phyloP scores from a whole-genome alignment of 305 asterid species.

The Euphrasia arctica region DNA sequence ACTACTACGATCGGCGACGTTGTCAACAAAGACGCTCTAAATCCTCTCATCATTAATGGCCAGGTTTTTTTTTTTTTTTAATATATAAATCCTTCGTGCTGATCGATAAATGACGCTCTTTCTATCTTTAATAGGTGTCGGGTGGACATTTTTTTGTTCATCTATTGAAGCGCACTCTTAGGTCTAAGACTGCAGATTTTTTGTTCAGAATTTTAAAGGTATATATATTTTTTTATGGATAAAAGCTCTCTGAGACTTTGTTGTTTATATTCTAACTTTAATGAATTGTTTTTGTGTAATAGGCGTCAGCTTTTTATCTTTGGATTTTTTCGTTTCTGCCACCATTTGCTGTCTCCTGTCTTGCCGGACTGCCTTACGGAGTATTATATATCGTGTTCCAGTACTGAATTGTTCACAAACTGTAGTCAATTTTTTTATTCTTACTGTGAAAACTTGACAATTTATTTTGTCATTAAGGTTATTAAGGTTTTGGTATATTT shows the following conservation, averaged over 20 bases:
- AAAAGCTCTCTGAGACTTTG: neutral
- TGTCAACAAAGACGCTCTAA: no score
- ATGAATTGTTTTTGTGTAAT: slow-evolving; percentile 27
- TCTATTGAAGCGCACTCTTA: slow-evolving; percentile 39
- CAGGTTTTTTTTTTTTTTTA: no score
- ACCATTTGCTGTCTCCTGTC: slow-evolving; percentile 83
- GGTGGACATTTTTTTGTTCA: slow-evolving; percentile 91
- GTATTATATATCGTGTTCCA: no score
- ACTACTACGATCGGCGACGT: no score
- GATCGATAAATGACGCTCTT: no score
- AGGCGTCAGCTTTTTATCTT: slow-evolving; percentile 81
- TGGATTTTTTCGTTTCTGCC: slow-evolving; percentile 91
- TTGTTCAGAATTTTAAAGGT: slow-evolving; percentile 19
- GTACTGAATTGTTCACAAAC: no score
- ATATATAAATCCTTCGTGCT: no score
- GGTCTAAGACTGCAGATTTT: slow-evolving; percentile 63
- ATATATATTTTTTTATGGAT: neutral
- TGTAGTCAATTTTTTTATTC: no score
- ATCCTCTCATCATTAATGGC: no score
- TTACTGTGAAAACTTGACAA: no score
- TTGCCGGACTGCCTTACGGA: slow-evolving; percentile 7
- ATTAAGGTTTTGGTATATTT: no score
- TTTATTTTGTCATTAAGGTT: no score
- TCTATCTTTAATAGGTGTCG: slow-evolving; percentile 58
- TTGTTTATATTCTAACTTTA: slow-evolving; percentile 24